A percentile compares a stretch with the other conserved stretches of the same genome.
Evolutionary conservation across 345 rosid genomes (phyloP).

Genomic region (Nasturtium officinale): DNA sequence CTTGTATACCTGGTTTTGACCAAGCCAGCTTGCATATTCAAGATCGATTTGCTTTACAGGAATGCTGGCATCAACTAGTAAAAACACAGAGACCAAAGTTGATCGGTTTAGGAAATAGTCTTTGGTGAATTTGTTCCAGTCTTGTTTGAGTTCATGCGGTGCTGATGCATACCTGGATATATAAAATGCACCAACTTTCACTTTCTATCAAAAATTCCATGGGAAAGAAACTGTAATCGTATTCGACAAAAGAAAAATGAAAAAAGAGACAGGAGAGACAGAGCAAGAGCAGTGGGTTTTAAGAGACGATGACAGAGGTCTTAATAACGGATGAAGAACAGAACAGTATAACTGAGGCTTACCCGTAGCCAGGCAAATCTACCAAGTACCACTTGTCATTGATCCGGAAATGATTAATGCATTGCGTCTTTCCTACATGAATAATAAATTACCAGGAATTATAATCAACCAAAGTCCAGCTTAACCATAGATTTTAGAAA

Average conservation of each 20-base stretch:
- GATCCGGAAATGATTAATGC: constrained; percentile 94
- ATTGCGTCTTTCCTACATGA: constrained; percentile 87
- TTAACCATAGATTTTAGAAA: background rate
- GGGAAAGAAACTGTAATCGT: constrained; percentile 5
- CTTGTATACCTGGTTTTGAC: constrained; percentile 78
- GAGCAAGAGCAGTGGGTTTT: background rate
- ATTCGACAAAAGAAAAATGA: background rate
- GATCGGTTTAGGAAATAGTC: constrained; percentile 87
- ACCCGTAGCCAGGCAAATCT: constrained; percentile 99
- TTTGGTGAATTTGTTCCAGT: constrained; percentile 83
- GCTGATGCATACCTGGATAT: constrained; percentile 83
- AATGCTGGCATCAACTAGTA: constrained; percentile 93
- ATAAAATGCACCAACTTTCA: constrained; percentile 2
- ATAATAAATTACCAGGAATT: background rate
- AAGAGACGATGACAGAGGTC: background rate
- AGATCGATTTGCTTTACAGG: constrained; percentile 87
- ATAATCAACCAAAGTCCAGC: constrained; percentile 2
- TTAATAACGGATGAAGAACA: constrained; percentile 1
- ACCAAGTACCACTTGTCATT: constrained; percentile 92
- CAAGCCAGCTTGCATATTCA: constrained; percentile 96
- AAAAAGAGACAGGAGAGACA: background rate
- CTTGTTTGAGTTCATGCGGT: constrained; percentile 75
- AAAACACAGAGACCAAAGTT: constrained; percentile 81
- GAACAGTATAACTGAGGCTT: constrained; percentile 37
- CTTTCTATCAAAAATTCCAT: background rate